Evolutionary conservation across 345 rosid genomes (phyloP).

Genomic region (Isatis tinctoria): DNA sequence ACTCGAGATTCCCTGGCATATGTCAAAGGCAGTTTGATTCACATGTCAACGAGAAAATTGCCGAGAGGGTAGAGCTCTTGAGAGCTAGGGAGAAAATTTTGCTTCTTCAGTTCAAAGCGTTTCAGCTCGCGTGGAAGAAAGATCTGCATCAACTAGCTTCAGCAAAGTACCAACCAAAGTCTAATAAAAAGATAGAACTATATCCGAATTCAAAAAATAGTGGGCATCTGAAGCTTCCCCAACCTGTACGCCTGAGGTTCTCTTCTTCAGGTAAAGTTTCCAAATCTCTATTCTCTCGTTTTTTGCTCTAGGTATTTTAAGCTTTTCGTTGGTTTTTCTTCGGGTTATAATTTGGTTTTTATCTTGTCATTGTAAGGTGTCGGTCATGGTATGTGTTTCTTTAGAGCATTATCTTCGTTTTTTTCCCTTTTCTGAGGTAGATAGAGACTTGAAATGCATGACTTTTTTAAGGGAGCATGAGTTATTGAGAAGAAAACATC

Average conservation of each 20-base stretch:
- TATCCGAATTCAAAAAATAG: conserved; percentile 43
- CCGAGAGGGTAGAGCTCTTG: conserved; percentile 37
- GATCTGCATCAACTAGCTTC: conserved; percentile 55
- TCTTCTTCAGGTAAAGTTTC: conserved; percentile 61
- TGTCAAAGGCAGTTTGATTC: conserved; percentile 34
- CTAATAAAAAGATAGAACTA: conserved; percentile 60
- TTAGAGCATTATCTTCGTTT: not conserved
- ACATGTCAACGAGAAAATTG: conserved; percentile 45
- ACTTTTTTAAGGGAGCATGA: not conserved
- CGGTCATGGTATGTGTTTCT: not conserved
- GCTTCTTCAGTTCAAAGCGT: conserved; percentile 71
- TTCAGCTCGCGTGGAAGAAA: conserved; percentile 82
- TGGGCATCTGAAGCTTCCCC: conserved; percentile 58
- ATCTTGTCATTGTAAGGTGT: not conserved
- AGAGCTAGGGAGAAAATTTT: conserved; percentile 77
- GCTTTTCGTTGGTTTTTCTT: not conserved
- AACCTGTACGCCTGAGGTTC: conserved; percentile 61
- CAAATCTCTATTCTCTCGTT: not conserved
- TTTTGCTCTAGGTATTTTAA: not conserved
- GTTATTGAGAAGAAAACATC: not conserved
- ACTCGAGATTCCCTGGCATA: conserved; percentile 25
- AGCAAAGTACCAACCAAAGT: conserved; percentile 55
- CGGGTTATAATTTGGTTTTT: not conserved
- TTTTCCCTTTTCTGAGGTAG: not conserved
- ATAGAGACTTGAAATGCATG: not conserved